A percentile compares a stretch with the other conserved stretches of the same genome.
These are phyloP conservation scores for Hibiscus mutabilis DNA, from an alignment of 345 rosid genomes.

Conservation along the genomic window DNA sequence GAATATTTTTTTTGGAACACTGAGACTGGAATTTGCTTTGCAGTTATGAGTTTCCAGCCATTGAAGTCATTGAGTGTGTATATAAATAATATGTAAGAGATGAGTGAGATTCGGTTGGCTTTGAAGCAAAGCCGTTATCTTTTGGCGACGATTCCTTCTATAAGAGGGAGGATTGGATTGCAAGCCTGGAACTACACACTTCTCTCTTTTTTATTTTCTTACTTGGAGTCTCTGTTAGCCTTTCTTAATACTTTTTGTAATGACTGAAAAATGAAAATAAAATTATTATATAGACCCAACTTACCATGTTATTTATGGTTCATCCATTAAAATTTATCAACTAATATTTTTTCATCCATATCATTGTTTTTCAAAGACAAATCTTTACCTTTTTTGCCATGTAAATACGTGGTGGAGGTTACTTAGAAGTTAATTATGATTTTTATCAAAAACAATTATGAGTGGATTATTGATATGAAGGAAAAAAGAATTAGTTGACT, in stretches of 20 bases:
- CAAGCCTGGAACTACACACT: slow-evolving; percentile 53
- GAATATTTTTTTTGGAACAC: slow-evolving; percentile 11
- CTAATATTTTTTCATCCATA: too few relatives aligned
- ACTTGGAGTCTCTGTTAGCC: neutral
- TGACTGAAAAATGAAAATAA: too few relatives aligned
- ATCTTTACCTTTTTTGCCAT: too few relatives aligned
- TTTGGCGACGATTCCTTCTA: slow-evolving; percentile 28
- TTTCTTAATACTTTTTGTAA: neutral
- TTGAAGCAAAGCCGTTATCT: slow-evolving; percentile 66
- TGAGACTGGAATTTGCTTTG: slow-evolving; percentile 12
- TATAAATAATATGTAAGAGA: slow-evolving; percentile 28
- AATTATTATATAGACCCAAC: too few relatives aligned
- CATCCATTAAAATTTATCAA: too few relatives aligned
- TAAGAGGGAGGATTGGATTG: slow-evolving; percentile 40
- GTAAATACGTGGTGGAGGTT: too few relatives aligned
- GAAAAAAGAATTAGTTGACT: too few relatives aligned
- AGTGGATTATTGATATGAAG: too few relatives aligned
- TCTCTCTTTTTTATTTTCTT: neutral
- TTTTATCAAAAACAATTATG: too few relatives aligned
- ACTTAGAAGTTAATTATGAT: too few relatives aligned
- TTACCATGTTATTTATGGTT: too few relatives aligned
- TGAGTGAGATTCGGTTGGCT: slow-evolving; percentile 61
- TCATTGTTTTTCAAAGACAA: too few relatives aligned
- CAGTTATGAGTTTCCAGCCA: slow-evolving; percentile 38
- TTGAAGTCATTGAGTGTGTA: slow-evolving; percentile 11